Base-by-base conservation (phyloP, 2,329 filamentous ascomycete species). In the Pseudogymnoascus sp. region DNA sequence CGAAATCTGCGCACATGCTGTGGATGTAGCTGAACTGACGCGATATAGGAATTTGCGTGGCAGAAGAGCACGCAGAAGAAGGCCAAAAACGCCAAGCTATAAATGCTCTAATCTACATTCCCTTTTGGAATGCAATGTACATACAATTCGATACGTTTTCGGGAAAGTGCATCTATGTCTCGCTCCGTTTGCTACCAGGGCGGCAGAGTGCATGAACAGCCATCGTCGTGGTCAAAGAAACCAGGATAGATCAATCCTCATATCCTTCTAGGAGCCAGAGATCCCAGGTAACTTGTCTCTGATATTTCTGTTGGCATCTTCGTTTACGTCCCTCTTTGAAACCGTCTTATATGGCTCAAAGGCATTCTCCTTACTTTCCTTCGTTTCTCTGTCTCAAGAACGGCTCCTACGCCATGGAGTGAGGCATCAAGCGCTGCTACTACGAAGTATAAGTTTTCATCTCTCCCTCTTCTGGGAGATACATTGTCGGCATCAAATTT, bases 31-130 rank as follows among this genome's bases (percentile, higher is more conserved):
- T 33, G 3, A 28, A 42, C 64, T 67, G 21, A 66, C 26, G 11
- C 60, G 21, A 19, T 28, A 19, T 42, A 73, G 71, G 69, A 69
- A 65, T 71, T 72, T 31, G 67, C 72, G 63, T 73, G 71, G 71
- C 72, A 73, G 63, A 70, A 70, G 60, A 70, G 67, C 62, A 65
- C 67, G n/a, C 71, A 70, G 59, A 73, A 71, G 62, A 57, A 57
- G 50, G n/a, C 50, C 1, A 57, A 57, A 19, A 57, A 57, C 10
- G 63, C 65, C 60, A 71, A 69, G 67, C 19, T 38, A 35, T 38
- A 15, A 61, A 15, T 42, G 35, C 9, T 17, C 44, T 28, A 62
- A 62, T 35, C 40, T 61, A 33, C 15, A n/a, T 38, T 17, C 59
- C 15, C 26, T n/a, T 44, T 13, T 61, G 19, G 38, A 21, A 38